Evolutionary conservation across 306 rosid species (phyloP), one percentile per base, ranked within the genome.

Genomic region (Potentilla sterilis): DNA sequence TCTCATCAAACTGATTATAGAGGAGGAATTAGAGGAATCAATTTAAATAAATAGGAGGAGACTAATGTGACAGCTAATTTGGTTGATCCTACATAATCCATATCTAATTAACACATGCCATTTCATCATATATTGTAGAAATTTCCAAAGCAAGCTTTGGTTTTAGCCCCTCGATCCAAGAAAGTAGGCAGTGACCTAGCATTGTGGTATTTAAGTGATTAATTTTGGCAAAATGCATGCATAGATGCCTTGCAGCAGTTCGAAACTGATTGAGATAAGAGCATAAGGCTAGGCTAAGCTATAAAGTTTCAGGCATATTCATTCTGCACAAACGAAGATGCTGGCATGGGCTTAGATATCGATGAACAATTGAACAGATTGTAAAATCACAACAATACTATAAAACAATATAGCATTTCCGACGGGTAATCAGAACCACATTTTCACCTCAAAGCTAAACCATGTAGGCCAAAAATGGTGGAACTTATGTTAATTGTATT

Each of bases 261-360:
- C 76, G 71, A 73, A 72, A 48, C 42, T 62, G 44, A 73, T 3
- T n/a, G 67, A 7, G 24, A 54, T 24, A 70, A 37, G 40, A 2
- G 40, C 40, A 2, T 37, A 5, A 64, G 59, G 35, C 22, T 65
- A 59, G n/a, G 38, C 19, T 69, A 62, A 43, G 77, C 48, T 52
- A 5, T 51, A 37, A 10, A 51, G 9, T 52, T 37, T 63, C 66
- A 68, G 70, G 87, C 71, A 83, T 83, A 83, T 83, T 73, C 84
- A 61, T 59, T 59, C 44, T 37, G 46, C 51, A 47, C 22, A 32
- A 61, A 49, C 28, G 52, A 79, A 58, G 79, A 52, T 38, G 51
- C 75, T 37, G 40, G 40, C 40, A 37, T 35, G 66, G 38, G 22
- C 42, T 68, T 51, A 63, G 75, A 42, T 37, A 37, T 35, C 52